Evolutionary conservation across 768 basidiomycete species (phyloP).

Genomic region (Lyophyllum shimeji): DNA sequence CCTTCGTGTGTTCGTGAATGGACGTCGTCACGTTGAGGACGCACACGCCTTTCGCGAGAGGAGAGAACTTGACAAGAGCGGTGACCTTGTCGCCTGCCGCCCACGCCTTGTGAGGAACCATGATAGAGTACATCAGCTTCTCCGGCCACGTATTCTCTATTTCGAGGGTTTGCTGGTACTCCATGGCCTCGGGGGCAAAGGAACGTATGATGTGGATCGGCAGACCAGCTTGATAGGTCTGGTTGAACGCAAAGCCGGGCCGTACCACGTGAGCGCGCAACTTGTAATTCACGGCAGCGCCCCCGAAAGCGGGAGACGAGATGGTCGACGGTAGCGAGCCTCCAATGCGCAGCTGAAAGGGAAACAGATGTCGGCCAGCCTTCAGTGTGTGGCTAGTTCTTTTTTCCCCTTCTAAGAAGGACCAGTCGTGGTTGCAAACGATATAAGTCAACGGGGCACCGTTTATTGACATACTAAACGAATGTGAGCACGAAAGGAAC

Average conservation of each 20-base stretch:
- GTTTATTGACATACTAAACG: conserved; percentile 41
- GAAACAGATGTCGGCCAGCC: conserved; percentile 92
- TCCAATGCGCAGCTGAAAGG: conserved; percentile 85
- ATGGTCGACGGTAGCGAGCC: conserved; percentile 84
- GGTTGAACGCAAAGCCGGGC: conserved; percentile 57
- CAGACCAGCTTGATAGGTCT: conserved; percentile 60
- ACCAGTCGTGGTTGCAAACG: conserved; percentile 86
- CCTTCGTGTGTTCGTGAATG: conserved; percentile 73
- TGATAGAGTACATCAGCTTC: conserved; percentile 94
- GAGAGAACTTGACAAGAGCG: conserved; percentile 83
- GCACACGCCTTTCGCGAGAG: conserved; percentile 79
- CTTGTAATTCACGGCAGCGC: conserved; percentile 81
- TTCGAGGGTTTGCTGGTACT: conserved; percentile 95
- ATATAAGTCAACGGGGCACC: conserved; percentile 52
- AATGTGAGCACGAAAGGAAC: conserved; percentile 6
- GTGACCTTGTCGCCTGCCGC: conserved; percentile 86
- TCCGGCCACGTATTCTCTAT: conserved; percentile 97
- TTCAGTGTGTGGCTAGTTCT: conserved; percentile 85
- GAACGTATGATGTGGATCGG: conserved; percentile 72
- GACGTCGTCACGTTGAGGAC: conserved; percentile 67
- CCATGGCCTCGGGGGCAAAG: conserved; percentile 79
- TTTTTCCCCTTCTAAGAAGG: conserved; percentile 85
- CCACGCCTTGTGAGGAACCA: conserved; percentile 95
- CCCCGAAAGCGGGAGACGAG: conserved; percentile 49
- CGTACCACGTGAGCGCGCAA: conserved; percentile 84